A percentile compares a stretch with the other conserved stretches of the same genome.
Conservation (phyloP, 352 stramenopile species). For the Blastocystis hominis region DNA sequence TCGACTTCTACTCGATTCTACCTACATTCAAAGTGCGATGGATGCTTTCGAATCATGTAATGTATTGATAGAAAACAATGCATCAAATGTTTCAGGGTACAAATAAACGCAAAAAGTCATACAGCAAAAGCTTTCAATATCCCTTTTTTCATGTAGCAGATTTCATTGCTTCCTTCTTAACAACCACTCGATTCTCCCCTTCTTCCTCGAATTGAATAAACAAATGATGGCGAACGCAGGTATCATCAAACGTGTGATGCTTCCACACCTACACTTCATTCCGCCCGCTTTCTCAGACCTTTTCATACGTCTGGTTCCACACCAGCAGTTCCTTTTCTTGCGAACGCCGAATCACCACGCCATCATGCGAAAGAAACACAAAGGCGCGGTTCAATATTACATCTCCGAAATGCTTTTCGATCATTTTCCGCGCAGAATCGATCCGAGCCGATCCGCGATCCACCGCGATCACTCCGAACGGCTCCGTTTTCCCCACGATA, state of each 20-base stretch:
- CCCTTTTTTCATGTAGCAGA: not conserved
- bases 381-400: not conserved
- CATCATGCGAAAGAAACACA: slow-evolving; percentile 40
- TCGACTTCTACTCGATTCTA: not conserved
- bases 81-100: not conserved
- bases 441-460: slow-evolving; percentile 11
- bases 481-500: slow-evolving; percentile 9
- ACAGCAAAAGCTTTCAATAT: not conserved
- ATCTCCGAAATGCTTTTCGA: slow-evolving; percentile 46
- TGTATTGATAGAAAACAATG: not conserved
- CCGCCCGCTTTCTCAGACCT: not conserved
- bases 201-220: slow-evolving; percentile 33
- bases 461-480: slow-evolving; percentile 37
- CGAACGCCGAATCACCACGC: not conserved
- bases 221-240: slow-evolving; percentile 51
- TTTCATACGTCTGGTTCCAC: slow-evolving; percentile 53
- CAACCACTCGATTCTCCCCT: not conserved
- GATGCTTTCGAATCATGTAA: not conserved
- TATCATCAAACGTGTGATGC: slow-evolving; percentile 51
- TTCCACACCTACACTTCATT: slow-evolving; percentile 50
- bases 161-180: slow-evolving; percentile 9
- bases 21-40: not conserved
- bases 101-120: not conserved
- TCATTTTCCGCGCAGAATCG: slow-evolving; percentile 38
- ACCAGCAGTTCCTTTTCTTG: slow-evolving; percentile 53